Evolutionary conservation across 1,284 basidiomycete genomes (phyloP).

Genomic region (Sporisorium scitamineum): DNA sequence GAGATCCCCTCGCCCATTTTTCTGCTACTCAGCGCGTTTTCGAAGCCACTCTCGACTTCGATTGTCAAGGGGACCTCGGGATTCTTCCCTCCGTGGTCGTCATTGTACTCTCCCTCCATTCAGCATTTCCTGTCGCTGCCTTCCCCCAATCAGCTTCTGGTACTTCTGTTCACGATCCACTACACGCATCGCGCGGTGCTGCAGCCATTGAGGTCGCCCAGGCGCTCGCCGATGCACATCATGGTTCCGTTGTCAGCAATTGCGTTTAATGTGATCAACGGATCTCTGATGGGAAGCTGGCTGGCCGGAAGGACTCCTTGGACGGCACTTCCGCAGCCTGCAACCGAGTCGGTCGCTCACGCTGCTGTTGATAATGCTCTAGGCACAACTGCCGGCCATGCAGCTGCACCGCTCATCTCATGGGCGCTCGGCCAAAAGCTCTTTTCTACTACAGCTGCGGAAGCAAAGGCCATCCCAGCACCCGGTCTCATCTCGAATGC

Average conservation of each 20-base stretch:
- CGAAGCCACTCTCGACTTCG: slow-evolving; percentile 72
- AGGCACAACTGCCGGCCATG: slow-evolving; percentile 7
- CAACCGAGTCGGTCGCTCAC: slow-evolving; percentile 65
- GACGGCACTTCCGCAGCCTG: slow-evolving; percentile 50
- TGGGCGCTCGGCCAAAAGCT: slow-evolving; percentile 32
- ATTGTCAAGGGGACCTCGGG: slow-evolving; percentile 23
- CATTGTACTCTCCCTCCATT: slow-evolving; percentile 61
- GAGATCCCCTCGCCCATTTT: slow-evolving; percentile 80
- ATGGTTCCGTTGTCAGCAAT: slow-evolving; percentile 75
- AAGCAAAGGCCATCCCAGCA: slow-evolving; percentile 24
- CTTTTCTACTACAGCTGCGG: slow-evolving; percentile 25
- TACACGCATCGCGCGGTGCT: slow-evolving; percentile 86
- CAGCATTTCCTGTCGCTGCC: slow-evolving; percentile 66
- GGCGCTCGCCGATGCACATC: slow-evolving; percentile 81
- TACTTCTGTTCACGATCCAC: slow-evolving; percentile 78
- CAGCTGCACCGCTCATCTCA: slow-evolving; percentile 14
- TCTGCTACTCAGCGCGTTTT: slow-evolving; percentile 69
- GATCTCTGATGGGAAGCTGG: slow-evolving; percentile 78
- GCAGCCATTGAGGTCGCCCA: slow-evolving; percentile 83
- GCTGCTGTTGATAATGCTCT: slow-evolving; percentile 28
- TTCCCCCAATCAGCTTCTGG: slow-evolving; percentile 74
- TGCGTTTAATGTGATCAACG: slow-evolving; percentile 81
- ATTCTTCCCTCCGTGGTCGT: slow-evolving; percentile 21
- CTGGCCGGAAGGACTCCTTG: slow-evolving; percentile 52
- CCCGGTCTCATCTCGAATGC: slow-evolving; percentile 51